phyloP scores from a whole-genome alignment of 495 filamentous ascomycete species.

The Aspergillus saccharolyticus region DNA sequence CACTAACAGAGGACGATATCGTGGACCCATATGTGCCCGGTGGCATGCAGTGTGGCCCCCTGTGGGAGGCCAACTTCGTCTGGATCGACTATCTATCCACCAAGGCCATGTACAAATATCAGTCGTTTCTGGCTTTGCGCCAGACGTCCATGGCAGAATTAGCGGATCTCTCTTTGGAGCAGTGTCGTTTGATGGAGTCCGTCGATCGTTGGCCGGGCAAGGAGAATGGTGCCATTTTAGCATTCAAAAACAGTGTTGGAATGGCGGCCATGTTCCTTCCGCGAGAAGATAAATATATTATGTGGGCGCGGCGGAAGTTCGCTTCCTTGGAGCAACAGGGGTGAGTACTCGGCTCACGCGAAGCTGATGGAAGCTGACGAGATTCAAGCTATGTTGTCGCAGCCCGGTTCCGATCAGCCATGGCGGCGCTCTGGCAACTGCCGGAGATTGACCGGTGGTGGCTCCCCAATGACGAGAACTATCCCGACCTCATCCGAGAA shows the following conservation, averaged over 20 bases:
- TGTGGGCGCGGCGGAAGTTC: constrained; percentile 79
- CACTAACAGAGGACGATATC: constrained; percentile 56
- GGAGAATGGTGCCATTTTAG: constrained; percentile 62
- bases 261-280: constrained; percentile 76
- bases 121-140: constrained; percentile 51
- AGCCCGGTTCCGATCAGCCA: constrained; percentile 61
- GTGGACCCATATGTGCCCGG: constrained; percentile 67
- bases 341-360: constrained; percentile 48
- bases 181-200: constrained; percentile 71
- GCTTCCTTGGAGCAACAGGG: constrained; percentile 74
- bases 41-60: constrained; percentile 57
- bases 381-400: constrained; percentile 73
- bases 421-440: constrained; percentile 67
- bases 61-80: constrained; percentile 71
- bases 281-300: constrained; percentile 63
- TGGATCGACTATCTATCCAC: constrained; percentile 73
- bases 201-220: constrained; percentile 68
- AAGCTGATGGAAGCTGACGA: background rate
- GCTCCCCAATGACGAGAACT: constrained; percentile 77
- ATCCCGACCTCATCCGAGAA: constrained; percentile 62
- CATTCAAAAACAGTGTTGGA: constrained; percentile 69
- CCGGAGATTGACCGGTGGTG: constrained; percentile 73
- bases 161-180: constrained; percentile 56
- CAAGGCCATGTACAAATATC: constrained; percentile 74
- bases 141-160: constrained; percentile 51